Evolutionary conservation across 1,139 yeast species (phyloP).

Genomic region (Suhomyces guaymorum): DNA sequence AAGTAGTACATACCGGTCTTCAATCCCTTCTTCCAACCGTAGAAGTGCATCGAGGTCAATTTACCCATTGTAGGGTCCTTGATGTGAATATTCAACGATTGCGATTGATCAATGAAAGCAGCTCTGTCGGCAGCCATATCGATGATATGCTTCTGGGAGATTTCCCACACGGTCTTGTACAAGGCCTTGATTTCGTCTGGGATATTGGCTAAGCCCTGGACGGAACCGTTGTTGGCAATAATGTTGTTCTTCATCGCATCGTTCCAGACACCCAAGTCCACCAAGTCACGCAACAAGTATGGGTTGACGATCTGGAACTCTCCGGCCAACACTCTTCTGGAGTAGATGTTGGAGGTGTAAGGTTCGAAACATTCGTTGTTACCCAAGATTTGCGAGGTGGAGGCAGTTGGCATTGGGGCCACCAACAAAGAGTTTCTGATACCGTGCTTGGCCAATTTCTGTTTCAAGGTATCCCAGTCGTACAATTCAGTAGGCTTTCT

Average conservation of each 20-base stretch:
- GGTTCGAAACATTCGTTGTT: conserved; percentile 93
- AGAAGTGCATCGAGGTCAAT: conserved; percentile 95
- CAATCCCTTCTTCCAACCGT: conserved; percentile 95
- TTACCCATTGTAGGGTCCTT: conserved; percentile 90
- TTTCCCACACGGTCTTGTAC: conserved; percentile 96
- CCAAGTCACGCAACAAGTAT: conserved; percentile 75
- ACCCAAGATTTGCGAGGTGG: conserved; percentile 88
- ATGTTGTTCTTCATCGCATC: conserved; percentile 79
- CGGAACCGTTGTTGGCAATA: conserved; percentile 80
- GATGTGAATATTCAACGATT: conserved; percentile 83
- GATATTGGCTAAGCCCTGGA: conserved; percentile 72
- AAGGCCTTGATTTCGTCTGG: conserved; percentile 76
- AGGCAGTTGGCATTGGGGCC: conserved; percentile 96
- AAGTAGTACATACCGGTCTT: conserved; percentile 98
- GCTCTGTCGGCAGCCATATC: conserved; percentile 97
- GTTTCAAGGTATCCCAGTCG: conserved; percentile 75
- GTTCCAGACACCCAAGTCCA: conserved; percentile 82
- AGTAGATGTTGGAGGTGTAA: conserved; percentile 81
- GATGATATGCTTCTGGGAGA: conserved; percentile 81
- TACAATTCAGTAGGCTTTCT: conserved; percentile 57
- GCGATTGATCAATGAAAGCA: conserved; percentile 92
- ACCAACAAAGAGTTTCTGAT: conserved; percentile 78
- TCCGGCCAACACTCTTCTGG: conserved; percentile 84
- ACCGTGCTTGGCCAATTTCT: conserved; percentile 60
- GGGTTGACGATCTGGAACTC: conserved; percentile 89